Percentiles rank a stretch among this genome's conserved stretches.
Conservation (phyloP, 352 stramenopile genomes). For the Globisporangium emineosum region DNA sequence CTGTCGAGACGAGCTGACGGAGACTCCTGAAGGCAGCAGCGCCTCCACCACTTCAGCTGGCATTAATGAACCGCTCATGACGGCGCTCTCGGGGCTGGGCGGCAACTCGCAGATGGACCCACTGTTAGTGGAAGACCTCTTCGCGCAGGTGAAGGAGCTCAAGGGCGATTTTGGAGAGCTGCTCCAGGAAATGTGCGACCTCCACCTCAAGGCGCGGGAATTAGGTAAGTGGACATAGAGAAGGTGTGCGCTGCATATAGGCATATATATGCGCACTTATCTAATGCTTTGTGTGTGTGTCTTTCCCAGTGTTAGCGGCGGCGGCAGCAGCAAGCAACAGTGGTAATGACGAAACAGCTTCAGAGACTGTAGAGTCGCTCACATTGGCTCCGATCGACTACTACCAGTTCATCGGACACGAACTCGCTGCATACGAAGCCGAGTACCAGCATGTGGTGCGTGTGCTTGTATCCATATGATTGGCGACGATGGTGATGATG, state of each 20-base stretch:
- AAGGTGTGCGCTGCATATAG: background rate
- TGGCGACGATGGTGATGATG: background rate
- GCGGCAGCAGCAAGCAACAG: background rate
- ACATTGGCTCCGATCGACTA: slow-evolving; percentile 56
- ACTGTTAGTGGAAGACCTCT: slow-evolving; percentile 66
- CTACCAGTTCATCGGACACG: slow-evolving; percentile 62
- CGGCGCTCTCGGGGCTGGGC: slow-evolving; percentile 25
- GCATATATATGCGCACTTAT: background rate
- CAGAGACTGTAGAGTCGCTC: slow-evolving; percentile 12
- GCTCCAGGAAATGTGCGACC: slow-evolving; percentile 54
- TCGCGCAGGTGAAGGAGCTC: slow-evolving; percentile 52
- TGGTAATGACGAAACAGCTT: background rate
- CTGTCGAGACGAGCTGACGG: slow-evolving; percentile 25
- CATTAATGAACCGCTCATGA: slow-evolving; percentile 5
- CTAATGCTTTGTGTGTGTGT: background rate
- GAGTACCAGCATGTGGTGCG: slow-evolving; percentile 81
- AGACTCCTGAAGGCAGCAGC: background rate
- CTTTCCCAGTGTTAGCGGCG: slow-evolving; percentile 13
- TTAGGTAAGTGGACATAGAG: slow-evolving; percentile 24
- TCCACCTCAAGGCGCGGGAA: slow-evolving; percentile 36
- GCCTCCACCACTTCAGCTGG: background rate
- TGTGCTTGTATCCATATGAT: background rate
- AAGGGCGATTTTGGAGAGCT: slow-evolving; percentile 44
- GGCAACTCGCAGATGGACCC: slow-evolving; percentile 52
- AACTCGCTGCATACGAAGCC: slow-evolving; percentile 71